phyloP scores from a whole-genome alignment of 306 rosid species.

The Vigna hirtella region DNA sequence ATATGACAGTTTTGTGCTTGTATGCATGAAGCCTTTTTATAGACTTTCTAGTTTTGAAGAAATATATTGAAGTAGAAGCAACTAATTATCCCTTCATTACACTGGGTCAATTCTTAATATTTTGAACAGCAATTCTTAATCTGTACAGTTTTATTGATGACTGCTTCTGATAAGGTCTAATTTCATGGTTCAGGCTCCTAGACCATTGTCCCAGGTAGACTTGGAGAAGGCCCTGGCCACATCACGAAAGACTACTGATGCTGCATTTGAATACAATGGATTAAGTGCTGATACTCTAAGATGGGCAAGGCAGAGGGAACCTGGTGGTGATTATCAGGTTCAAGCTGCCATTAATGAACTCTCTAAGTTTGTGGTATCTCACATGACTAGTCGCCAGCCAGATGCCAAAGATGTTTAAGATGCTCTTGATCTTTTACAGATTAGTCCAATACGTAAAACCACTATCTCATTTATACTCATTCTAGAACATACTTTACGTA shows the following conservation, averaged over 20 bases:
- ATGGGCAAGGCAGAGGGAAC: slow-evolving; percentile 56
- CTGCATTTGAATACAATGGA: slow-evolving; percentile 80
- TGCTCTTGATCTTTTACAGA: slow-evolving; percentile 33
- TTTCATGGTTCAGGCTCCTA: slow-evolving; percentile 64
- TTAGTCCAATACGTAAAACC: slow-evolving; percentile 27
- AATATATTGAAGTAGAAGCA: neutral
- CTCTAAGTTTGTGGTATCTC: slow-evolving; percentile 77
- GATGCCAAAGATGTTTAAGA: slow-evolving; percentile 66
- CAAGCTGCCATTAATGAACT: slow-evolving; percentile 85
- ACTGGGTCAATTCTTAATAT: neutral
- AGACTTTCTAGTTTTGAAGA: neutral
- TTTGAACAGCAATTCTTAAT: neutral
- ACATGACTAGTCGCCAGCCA: slow-evolving; percentile 72
- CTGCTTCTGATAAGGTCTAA: neutral
- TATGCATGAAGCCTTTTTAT: neutral
- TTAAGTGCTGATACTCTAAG: slow-evolving; percentile 52
- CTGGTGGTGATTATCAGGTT: slow-evolving; percentile 61
- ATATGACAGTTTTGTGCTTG: neutral
- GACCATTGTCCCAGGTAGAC: slow-evolving; percentile 71
- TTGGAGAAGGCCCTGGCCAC: slow-evolving; percentile 74
- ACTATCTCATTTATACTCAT: slow-evolving; percentile 35
- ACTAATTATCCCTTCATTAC: neutral
- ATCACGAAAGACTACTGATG: slow-evolving; percentile 77
- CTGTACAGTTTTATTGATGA: neutral
- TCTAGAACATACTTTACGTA: slow-evolving; percentile 14